Conservation (phyloP, 352 stramenopile genomes). For the Phytophthora pinifolia region DNA sequence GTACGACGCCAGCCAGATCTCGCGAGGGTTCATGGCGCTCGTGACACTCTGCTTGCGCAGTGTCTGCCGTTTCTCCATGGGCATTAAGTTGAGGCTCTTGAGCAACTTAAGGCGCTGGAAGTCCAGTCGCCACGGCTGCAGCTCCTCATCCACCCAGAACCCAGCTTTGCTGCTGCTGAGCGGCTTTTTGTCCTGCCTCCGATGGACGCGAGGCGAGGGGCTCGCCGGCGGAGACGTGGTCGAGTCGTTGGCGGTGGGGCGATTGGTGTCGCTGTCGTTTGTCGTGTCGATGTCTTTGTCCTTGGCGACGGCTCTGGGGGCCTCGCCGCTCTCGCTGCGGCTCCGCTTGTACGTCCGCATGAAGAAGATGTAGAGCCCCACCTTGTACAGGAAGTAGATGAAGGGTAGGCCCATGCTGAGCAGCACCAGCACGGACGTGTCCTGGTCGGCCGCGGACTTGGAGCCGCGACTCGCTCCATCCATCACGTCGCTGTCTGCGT, state of each 20-base stretch:
- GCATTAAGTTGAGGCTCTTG: constrained; percentile 51
- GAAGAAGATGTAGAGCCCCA: constrained; percentile 40
- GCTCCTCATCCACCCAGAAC: constrained; percentile 72
- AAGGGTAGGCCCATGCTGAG: constrained; percentile 36
- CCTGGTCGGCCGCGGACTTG: constrained; percentile 4
- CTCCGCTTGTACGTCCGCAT: constrained; percentile 26
- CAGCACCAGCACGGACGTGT: constrained; percentile 34
- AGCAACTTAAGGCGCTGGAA: constrained; percentile 63
- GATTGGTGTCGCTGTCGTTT: constrained; percentile 22
- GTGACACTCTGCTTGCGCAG: constrained; percentile 36
- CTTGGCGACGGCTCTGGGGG: constrained; percentile 7
- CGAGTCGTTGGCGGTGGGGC: constrained; percentile 29
- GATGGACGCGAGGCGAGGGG: constrained; percentile 17
- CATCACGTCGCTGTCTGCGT: constrained; percentile 8
- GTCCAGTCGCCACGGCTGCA: constrained; percentile 65
- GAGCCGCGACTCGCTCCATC: constrained; percentile 6
- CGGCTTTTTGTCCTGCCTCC: constrained; percentile 21
- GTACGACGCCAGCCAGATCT: constrained; percentile 67
- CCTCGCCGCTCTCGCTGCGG: constrained; percentile 2
- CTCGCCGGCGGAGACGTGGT: constrained; percentile 27
- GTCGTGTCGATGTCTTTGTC: constrained; percentile 1
- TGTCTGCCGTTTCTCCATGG: constrained; percentile 48
- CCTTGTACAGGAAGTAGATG: constrained; percentile 44
- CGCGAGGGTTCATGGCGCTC: constrained; percentile 34
- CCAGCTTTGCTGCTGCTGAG: constrained; percentile 37